Conservation (phyloP, 225 moss, liverwort and hornwort genomes). For the Bryum argenteum region DNA sequence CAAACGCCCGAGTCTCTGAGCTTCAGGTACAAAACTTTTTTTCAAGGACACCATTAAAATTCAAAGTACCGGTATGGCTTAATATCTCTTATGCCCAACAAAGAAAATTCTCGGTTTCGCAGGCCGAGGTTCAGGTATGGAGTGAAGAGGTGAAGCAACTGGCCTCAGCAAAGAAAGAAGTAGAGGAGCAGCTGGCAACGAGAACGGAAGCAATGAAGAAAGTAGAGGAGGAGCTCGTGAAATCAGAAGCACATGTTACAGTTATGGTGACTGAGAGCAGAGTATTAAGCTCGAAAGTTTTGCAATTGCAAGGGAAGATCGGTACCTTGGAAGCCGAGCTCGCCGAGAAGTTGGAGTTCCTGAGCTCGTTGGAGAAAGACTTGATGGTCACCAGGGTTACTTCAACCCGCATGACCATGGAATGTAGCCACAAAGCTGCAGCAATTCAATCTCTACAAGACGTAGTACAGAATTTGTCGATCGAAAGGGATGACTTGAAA, state of each 20-base stretch:
- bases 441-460: slow-evolving; percentile 19
- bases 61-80: too few relatives aligned
- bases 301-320: slow-evolving; percentile 13
- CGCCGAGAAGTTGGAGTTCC: slow-evolving; percentile 17
- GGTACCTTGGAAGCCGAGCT: slow-evolving; percentile 31
- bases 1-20: slow-evolving; percentile 31
- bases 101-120: neutral
- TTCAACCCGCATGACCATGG: slow-evolving; percentile 32
- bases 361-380: slow-evolving; percentile 34
- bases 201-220: slow-evolving; percentile 33
- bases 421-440: slow-evolving; percentile 39
- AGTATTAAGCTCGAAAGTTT: slow-evolving; percentile 19
- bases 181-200: slow-evolving; percentile 24
- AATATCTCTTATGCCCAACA: too few relatives aligned
- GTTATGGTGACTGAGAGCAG: slow-evolving; percentile 26
- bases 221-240: slow-evolving; percentile 25
- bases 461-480: slow-evolving; percentile 1
- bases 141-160: slow-evolving; percentile 40
- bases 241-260: slow-evolving; percentile 2
- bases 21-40: slow-evolving; percentile 34
- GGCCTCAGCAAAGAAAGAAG: slow-evolving; percentile 8
- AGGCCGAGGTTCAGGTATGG: slow-evolving; percentile 36
- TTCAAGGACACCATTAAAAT: too few relatives aligned
- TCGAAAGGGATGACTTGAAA: slow-evolving; percentile 27
- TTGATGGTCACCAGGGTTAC: slow-evolving; percentile 33